phyloP scores from a whole-genome alignment of 2,329 filamentous ascomycete species.

The Colletotrichum somersetense region DNA sequence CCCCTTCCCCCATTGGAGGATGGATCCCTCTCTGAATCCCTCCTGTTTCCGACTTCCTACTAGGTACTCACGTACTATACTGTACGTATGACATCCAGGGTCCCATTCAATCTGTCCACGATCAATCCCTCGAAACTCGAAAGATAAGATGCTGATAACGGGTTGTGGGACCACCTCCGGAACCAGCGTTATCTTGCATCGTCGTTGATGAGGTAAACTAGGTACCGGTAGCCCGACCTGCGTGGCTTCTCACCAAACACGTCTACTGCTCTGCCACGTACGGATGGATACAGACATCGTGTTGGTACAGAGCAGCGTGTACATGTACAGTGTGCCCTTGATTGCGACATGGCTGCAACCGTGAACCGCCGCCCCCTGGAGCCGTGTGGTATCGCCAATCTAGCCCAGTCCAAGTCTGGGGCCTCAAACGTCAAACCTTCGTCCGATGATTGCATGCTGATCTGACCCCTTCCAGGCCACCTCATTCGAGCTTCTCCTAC shows the following conservation, averaged over 20 bases:
- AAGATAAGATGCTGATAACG: conserved; percentile 27
- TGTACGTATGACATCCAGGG: neutral
- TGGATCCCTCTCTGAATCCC: neutral
- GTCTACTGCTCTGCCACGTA: neutral
- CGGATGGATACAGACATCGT: neutral
- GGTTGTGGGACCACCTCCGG: neutral
- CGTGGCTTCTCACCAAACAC: neutral
- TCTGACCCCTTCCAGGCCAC: conserved; percentile 26
- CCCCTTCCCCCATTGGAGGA: conserved; percentile 6
- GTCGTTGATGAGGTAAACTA: conserved; percentile 4
- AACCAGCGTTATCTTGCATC: conserved; percentile 19
- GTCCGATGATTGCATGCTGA: conserved; percentile 32
- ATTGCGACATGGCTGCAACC: conserved; percentile 8
- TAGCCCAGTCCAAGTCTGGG: conserved; percentile 19
- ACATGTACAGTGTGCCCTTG: neutral
- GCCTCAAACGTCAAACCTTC: conserved; percentile 33
- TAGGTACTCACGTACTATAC: no score
- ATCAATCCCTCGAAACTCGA: neutral
- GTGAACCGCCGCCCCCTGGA: conserved; percentile 11
- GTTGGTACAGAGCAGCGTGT: neutral
- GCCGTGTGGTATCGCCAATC: conserved; percentile 14
- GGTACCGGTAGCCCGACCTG: neutral
- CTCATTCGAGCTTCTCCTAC: conserved; percentile 15
- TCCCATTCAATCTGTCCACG: conserved; percentile 6
- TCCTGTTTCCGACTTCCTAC: neutral